These are phyloP conservation scores for Dendrocalamus sinicus DNA, from an alignment of 176 grass and related monocot genomes.

Conservation along the genomic window DNA sequence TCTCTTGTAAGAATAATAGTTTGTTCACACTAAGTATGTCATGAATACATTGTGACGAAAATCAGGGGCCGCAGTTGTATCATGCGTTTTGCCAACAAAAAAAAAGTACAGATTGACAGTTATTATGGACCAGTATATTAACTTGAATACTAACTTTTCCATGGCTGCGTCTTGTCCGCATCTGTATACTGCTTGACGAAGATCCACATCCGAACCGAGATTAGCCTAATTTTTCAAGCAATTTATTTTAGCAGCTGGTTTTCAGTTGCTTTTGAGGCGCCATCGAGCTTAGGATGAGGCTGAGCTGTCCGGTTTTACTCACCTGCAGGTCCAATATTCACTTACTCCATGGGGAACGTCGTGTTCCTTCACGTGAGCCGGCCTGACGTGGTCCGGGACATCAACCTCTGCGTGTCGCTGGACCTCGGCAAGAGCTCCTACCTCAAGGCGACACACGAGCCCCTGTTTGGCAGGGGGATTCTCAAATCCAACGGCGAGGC, in stretches of 20 bases:
- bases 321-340: constrained; percentile 74
- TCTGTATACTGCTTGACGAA: not conserved
- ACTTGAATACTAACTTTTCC: too few species aligned
- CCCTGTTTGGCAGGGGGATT: constrained; percentile 84
- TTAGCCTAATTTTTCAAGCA: too few species aligned
- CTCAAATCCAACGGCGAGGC: constrained; percentile 86
- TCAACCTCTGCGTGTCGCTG: constrained; percentile 77
- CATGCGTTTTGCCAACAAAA: not conserved
- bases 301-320: not conserved
- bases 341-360: constrained; percentile 77
- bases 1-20: not conserved
- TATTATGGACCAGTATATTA: not conserved
- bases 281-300: not conserved
- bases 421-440: constrained; percentile 92
- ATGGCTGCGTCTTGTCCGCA: not conserved
- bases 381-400: constrained; percentile 79
- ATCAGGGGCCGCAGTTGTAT: not conserved
- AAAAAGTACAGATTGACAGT: not conserved
- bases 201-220: not conserved
- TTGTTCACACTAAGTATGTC: not conserved
- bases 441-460: constrained; percentile 89
- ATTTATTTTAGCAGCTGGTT: too few species aligned
- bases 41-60: not conserved
- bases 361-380: constrained; percentile 89
- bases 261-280: too few species aligned